Evolutionary conservation across 805 yeast species (phyloP), one percentile per base, ranked within the genome.

Genomic region (Tetrapisispora namnaoensis): DNA sequence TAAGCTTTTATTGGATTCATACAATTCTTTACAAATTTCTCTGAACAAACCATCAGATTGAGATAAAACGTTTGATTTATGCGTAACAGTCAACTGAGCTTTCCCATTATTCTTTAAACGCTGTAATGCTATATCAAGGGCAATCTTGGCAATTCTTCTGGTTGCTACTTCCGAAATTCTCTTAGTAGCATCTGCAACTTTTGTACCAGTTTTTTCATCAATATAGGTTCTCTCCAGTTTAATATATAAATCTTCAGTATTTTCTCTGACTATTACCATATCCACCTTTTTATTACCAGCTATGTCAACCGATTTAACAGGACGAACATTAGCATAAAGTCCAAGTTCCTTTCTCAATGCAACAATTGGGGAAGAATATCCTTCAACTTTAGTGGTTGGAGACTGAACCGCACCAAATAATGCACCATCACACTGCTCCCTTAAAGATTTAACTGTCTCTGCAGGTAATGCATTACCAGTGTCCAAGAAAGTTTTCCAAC

Each of bases 381-480:
- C 99, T 43, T 78, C 93, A 42, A 93, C 98, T 71, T 89, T 89
- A 59, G 83, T 80, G 42, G 95, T 76, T 56, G 99, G 99, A 18
- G 97, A 89, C 44, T 89, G 87, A 48, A 93, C 99, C 49, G 99
- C 96, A 59, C 99, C 99, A 62, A 93, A 93, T 48, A 93, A 75
- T 18, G 98, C 99, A 73, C 97, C 98, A 61, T 93, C 95, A 70
- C 99, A 93, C 56, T 84, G 82, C 32, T 75, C 71, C 63, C 82
- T 76, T 67, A 93, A 80, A 11, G 79, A 72, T 37, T 80, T 79
- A 32, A 93, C 91, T 21, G 99, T 93, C 60, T 81, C 86, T 44
- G 90, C 95, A 21, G 99, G 99, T 54, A 93, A 76, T 37, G 99
- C 98, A 48, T 85, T 82, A 46, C 99, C 99, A n/a, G 96, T 88